Percentiles rank a stretch among this genome's conserved stretches.
These are phyloP conservation scores for Xylaria sp. DNA, from an alignment of 2,329 filamentous ascomycete species.

Conservation along the genomic window DNA sequence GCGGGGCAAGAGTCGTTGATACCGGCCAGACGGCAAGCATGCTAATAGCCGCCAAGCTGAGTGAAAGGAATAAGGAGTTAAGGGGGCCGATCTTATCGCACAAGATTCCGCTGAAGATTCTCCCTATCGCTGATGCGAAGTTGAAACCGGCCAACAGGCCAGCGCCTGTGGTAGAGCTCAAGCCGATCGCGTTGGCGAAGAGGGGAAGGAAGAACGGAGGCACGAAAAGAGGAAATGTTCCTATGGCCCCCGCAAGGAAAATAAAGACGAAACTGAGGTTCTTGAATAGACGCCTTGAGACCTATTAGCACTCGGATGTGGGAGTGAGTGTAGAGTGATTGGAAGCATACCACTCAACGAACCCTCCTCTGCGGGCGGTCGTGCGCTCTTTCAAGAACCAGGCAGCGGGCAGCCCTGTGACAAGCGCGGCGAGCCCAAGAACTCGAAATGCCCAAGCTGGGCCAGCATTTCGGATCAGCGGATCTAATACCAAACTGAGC, in stretches of 20 bases:
- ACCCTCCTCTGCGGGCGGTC: slow-evolving; percentile 42
- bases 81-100: slow-evolving; percentile 61
- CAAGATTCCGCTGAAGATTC: slow-evolving; percentile 58
- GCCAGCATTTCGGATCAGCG: slow-evolving; percentile 49
- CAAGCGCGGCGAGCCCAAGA: slow-evolving; percentile 50
- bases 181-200: slow-evolving; percentile 57
- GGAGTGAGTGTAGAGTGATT: neutral
- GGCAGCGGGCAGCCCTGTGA: slow-evolving; percentile 53
- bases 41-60: slow-evolving; percentile 59
- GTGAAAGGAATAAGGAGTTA: slow-evolving; percentile 58
- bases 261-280: slow-evolving; percentile 51
- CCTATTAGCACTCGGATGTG: neutral
- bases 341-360: slow-evolving; percentile 49
- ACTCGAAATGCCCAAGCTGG: slow-evolving; percentile 50
- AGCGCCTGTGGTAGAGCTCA: slow-evolving; percentile 59
- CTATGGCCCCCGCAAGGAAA: slow-evolving; percentile 53
- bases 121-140: slow-evolving; percentile 62
- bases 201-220: slow-evolving; percentile 59
- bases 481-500: slow-evolving; percentile 56
- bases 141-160: slow-evolving; percentile 66
- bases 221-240: slow-evolving; percentile 57
- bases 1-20: slow-evolving; percentile 57
- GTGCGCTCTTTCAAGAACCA: slow-evolving; percentile 50
- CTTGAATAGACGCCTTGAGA: slow-evolving; percentile 49
- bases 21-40: slow-evolving; percentile 68